These are phyloP conservation scores for Porcisia deanei DNA, from an alignment of 208 protist genomes.

Conservation along the genomic window DNA sequence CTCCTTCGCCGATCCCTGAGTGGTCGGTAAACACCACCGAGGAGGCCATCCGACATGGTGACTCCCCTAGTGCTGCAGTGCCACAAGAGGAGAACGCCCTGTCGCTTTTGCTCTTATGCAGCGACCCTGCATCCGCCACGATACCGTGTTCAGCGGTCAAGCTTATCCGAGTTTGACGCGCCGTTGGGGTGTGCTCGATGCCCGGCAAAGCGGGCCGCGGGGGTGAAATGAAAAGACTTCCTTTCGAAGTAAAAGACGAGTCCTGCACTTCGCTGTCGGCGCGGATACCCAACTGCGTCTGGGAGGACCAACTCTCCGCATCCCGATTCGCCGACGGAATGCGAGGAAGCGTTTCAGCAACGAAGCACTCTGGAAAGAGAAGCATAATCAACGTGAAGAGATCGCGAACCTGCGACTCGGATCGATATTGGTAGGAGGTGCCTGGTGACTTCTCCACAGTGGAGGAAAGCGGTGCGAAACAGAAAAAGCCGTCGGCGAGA, in stretches of 20 bases:
- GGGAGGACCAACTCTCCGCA: not conserved
- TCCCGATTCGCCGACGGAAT: constrained; percentile 10
- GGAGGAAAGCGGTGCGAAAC: constrained; percentile 43
- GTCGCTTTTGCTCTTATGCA: not conserved
- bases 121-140: not conserved
- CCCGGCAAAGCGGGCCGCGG: not conserved
- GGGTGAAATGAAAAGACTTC: not conserved
- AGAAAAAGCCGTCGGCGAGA: constrained; percentile 64
- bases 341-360: constrained; percentile 15
- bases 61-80: not conserved
- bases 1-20: not conserved
- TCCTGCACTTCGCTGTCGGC: not conserved
- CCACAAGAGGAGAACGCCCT: not conserved
- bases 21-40: not conserved
- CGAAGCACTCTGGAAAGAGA: constrained; percentile 80
- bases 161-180: not conserved
- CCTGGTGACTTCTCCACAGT: constrained; percentile 32
- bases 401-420: constrained; percentile 55
- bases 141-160: too few relatives aligned
- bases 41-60: not conserved
- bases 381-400: constrained; percentile 56
- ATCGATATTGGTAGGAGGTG: constrained; percentile 16
- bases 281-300: not conserved
- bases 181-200: not conserved
- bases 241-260: not conserved